Percentiles rank a stretch among this genome's conserved stretches.
phyloP scores from a whole-genome alignment of 2,329 filamentous ascomycete genomes.

The Xylaria sp. region DNA sequence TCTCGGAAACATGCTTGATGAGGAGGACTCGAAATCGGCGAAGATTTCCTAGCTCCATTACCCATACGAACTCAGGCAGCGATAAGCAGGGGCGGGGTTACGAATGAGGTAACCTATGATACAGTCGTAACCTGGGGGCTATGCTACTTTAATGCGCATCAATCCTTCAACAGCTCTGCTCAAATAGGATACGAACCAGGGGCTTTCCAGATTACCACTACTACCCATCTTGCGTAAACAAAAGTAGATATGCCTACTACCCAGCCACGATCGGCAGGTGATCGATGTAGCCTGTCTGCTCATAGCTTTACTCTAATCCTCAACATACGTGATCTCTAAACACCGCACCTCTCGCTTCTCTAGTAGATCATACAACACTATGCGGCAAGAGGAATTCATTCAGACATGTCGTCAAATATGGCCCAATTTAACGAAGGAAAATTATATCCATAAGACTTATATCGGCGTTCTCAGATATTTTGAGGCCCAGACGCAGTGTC shows the following conservation, averaged over 20 bases:
- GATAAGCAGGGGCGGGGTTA: conserved; percentile 20
- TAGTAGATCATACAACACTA: background rate
- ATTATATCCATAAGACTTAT: conserved; percentile 24
- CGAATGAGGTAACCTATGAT: conserved; percentile 20
- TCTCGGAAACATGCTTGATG: background rate
- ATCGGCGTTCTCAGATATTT: conserved; percentile 21
- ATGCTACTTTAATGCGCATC: conserved; percentile 6
- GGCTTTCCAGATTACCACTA: background rate
- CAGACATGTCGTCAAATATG: conserved; percentile 28
- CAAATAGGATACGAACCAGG: background rate
- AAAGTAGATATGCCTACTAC: background rate
- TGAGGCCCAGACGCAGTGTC: conserved; percentile 9
- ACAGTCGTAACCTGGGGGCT: background rate
- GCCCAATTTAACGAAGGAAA: conserved; percentile 29
- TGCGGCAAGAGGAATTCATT: conserved; percentile 24
- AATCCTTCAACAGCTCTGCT: background rate
- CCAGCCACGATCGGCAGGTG: conserved; percentile 10
- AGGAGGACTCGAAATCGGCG: background rate
- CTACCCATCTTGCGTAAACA: background rate
- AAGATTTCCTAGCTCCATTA: background rate
- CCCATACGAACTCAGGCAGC: background rate
- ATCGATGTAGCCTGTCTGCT: background rate
- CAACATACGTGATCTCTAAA: background rate
- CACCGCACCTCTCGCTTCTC: background rate
- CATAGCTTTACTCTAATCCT: background rate